Conservation (phyloP, 441 rosid genomes). For the Pelargonium myrrhifolium region DNA sequence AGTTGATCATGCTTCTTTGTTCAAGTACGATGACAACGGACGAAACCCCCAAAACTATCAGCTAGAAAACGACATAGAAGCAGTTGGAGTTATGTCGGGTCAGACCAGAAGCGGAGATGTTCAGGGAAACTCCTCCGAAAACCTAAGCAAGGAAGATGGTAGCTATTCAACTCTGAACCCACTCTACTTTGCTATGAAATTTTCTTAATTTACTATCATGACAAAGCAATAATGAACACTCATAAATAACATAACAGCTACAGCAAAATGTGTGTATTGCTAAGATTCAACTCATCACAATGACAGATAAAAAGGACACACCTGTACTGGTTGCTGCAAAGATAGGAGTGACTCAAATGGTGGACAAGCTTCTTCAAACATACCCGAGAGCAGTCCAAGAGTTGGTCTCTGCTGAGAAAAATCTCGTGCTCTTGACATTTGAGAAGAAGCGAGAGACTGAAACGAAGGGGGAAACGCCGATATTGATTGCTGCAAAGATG, state of each 20-base stretch:
- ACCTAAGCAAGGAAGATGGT: no score
- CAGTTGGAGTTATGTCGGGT: no score
- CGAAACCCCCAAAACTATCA: neutral
- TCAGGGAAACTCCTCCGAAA: no score
- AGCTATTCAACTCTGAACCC: no score
- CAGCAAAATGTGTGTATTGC: no score
- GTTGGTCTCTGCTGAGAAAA: constrained; percentile 13
- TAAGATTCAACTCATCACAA: no score
- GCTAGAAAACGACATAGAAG: neutral
- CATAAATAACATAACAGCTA: no score
- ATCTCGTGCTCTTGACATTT: constrained; percentile 11
- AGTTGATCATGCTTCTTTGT: neutral
- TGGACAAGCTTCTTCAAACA: constrained; percentile 6
- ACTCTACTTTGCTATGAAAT: no score
- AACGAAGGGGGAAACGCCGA: constrained; percentile 16
- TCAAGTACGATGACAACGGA: constrained; percentile 16
- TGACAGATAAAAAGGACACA: neutral
- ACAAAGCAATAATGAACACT: no score
- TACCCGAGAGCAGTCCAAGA: constrained; percentile 18
- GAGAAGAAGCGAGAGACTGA: constrained; percentile 14
- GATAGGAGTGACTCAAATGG: constrained; percentile 13
- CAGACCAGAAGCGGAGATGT: no score
- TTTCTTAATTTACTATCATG: no score
- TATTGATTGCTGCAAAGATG: constrained; percentile 30
- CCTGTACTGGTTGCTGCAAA: constrained; percentile 7